Percentiles rank a stretch among this genome's conserved stretches.
Conservation (phyloP, 202 grass and related monocot species). For the Carex sylvatica region DNA sequence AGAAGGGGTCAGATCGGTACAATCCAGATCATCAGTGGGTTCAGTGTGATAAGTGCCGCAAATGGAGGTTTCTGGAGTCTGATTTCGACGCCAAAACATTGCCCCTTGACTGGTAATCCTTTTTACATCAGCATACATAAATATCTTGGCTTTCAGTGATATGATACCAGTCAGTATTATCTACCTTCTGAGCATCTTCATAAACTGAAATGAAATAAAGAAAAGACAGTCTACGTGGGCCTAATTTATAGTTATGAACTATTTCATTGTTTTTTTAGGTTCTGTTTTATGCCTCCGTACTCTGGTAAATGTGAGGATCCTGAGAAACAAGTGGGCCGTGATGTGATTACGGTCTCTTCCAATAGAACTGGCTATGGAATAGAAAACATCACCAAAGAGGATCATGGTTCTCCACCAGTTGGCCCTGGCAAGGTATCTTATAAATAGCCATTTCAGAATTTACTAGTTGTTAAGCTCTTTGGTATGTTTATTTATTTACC, state of each 20-base stretch:
- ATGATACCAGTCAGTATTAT: background rate
- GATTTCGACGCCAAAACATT: constrained; percentile 45
- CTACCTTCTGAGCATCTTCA: background rate
- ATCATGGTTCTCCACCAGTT: constrained; percentile 4
- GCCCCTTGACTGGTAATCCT: constrained; percentile 53
- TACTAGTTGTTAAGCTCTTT: background rate
- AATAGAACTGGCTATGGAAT: constrained; percentile 51
- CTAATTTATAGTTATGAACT: background rate
- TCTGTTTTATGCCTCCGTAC: constrained; percentile 81
- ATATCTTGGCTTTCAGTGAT: background rate
- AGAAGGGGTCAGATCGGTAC: constrained; percentile 36
- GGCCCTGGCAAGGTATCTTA: constrained; percentile 9
- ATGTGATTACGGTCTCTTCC: constrained; percentile 46
- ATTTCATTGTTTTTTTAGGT: constrained; percentile 42
- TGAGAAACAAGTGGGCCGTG: constrained; percentile 57
- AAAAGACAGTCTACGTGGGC: background rate
- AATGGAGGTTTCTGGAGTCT: constrained; percentile 70
- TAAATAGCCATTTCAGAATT: background rate
- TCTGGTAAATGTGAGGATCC: constrained; percentile 57
- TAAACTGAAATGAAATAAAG: background rate
- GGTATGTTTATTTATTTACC: background rate
- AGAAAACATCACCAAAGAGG: constrained; percentile 21
- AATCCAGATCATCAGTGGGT: constrained; percentile 83
- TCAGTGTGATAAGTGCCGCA: constrained; percentile 73
- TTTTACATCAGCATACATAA: background rate